A percentile compares a stretch with the other conserved stretches of the same genome.
These are phyloP conservation scores for Tuber umbilicatum DNA, from an alignment of 495 filamentous ascomycete genomes.

Conservation along the genomic window DNA sequence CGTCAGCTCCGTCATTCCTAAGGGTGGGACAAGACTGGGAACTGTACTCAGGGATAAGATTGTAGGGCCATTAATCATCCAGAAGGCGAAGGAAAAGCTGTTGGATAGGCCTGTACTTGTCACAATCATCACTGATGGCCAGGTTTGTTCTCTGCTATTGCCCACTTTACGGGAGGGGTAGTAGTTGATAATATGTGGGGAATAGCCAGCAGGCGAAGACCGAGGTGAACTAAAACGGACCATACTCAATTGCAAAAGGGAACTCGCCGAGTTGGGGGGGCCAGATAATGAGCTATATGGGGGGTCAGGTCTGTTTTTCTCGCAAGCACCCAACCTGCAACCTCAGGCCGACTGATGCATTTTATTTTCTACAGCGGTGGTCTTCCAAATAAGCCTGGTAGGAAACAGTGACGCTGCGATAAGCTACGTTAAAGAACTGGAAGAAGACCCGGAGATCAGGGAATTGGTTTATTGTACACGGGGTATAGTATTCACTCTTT, in stretches of 20 bases:
- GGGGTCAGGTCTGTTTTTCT: not conserved
- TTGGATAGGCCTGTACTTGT: conserved; percentile 59
- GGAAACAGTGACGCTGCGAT: conserved; percentile 17
- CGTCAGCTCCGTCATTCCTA: conserved; percentile 46
- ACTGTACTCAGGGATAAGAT: conserved; percentile 55
- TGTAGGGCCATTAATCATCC: conserved; percentile 54
- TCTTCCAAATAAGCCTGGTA: conserved; percentile 34
- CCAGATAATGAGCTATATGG: not conserved
- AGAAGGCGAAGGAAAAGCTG: conserved; percentile 47
- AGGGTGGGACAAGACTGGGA: conserved; percentile 60
- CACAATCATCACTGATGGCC: conserved; percentile 62
- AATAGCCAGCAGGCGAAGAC: conserved; percentile 21
- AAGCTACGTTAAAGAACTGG: conserved; percentile 17
- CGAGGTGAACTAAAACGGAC: conserved; percentile 6
- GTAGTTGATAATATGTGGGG: not conserved
- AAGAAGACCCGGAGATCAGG: conserved; percentile 11
- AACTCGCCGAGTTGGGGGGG: not conserved
- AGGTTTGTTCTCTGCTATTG: conserved; percentile 12
- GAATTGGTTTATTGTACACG: conserved; percentile 32
- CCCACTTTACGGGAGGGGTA: not conserved
- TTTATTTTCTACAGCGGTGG: conserved; percentile 17
- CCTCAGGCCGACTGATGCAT: not conserved
- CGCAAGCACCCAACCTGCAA: not conserved
- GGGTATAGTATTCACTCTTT: conserved; percentile 8
- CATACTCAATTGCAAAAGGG: conserved; percentile 16